A percentile compares a stretch with the other conserved stretches of the same genome.
Evolutionary conservation across 2,329 filamentous ascomycete species (phyloP).

Genomic region (Anisogramma anomala): DNA sequence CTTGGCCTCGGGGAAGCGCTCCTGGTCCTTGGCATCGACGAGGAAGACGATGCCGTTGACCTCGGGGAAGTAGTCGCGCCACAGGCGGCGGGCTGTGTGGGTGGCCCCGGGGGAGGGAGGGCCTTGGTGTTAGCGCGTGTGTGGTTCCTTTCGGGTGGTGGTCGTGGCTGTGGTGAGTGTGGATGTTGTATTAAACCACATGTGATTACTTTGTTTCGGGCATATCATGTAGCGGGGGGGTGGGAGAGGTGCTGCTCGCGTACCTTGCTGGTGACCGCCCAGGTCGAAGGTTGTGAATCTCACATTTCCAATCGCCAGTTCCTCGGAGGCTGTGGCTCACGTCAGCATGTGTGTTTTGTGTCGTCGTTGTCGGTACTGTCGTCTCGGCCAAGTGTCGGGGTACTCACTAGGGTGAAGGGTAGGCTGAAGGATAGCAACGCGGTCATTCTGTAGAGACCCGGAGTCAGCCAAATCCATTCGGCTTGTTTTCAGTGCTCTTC

Average conservation of each 20-base stretch:
- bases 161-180: too few species aligned
- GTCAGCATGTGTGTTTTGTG: slow-evolving; percentile 11
- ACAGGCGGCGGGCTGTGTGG: slow-evolving; percentile 66
- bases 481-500: too few species aligned
- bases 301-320: slow-evolving; percentile 84
- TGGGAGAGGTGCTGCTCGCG: slow-evolving; percentile 9
- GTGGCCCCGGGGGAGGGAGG: too few species aligned
- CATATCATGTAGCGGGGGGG: background rate
- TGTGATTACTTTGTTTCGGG: background rate
- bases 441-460: slow-evolving; percentile 58
- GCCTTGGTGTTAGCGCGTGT: too few species aligned
- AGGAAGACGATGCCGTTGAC: slow-evolving; percentile 96
- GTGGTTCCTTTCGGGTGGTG: too few species aligned
- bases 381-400: background rate
- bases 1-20: slow-evolving; percentile 89
- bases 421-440: slow-evolving; percentile 80
- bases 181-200: too few species aligned
- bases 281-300: slow-evolving; percentile 92
- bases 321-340: slow-evolving; percentile 59
- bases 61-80: slow-evolving; percentile 96
- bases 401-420: slow-evolving; percentile 78
- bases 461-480: slow-evolving; percentile 8
- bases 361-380: background rate
- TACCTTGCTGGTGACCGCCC: slow-evolving; percentile 86
- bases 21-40: slow-evolving; percentile 93